Conservation (phyloP, 192 early-diverging fungal genomes). For the Lobosporangium transversale region DNA sequence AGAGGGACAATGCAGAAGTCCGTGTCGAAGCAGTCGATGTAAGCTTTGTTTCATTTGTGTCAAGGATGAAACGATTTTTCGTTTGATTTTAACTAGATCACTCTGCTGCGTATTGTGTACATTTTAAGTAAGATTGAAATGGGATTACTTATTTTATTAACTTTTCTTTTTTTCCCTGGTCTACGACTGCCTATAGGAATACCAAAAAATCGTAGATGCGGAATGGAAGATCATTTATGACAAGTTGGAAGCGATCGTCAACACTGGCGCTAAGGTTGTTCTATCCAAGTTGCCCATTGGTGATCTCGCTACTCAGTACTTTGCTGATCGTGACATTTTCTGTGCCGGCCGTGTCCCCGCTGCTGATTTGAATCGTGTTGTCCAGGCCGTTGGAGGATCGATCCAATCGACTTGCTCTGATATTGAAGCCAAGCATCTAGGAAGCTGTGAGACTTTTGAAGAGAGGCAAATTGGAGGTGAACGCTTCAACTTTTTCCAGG, state of each 20-base stretch:
- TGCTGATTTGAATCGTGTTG: slow-evolving; percentile 93
- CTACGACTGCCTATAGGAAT: slow-evolving; percentile 82
- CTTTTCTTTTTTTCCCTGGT: no score
- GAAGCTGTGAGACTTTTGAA: slow-evolving; percentile 91
- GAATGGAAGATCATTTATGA: slow-evolving; percentile 99
- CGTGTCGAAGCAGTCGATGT: slow-evolving; percentile 88
- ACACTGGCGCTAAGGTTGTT: slow-evolving; percentile 96
- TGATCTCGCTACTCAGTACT: slow-evolving; percentile 99
- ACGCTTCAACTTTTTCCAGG: slow-evolving; percentile 96
- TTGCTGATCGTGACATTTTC: slow-evolving; percentile 99
- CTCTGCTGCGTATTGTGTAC: no score
- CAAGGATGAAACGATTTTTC: no score
- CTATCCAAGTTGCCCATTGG: slow-evolving; percentile 98
- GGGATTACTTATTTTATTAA: no score
- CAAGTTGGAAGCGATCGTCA: slow-evolving; percentile 95
- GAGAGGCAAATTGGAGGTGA: slow-evolving; percentile 97
- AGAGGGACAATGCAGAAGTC: slow-evolving; percentile 99
- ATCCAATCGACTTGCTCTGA: slow-evolving; percentile 94
- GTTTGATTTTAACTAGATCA: background rate
- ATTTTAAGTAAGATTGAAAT: no score
- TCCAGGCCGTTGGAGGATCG: slow-evolving; percentile 93
- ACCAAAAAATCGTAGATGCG: slow-evolving; percentile 99
- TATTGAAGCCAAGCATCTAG: slow-evolving; percentile 82
- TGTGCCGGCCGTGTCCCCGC: slow-evolving; percentile 96
- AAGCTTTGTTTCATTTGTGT: slow-evolving; percentile 25